Evolutionary conservation across 192 early-diverging fungal genomes (phyloP).

Genomic region (Chytriomyces sp.): DNA sequence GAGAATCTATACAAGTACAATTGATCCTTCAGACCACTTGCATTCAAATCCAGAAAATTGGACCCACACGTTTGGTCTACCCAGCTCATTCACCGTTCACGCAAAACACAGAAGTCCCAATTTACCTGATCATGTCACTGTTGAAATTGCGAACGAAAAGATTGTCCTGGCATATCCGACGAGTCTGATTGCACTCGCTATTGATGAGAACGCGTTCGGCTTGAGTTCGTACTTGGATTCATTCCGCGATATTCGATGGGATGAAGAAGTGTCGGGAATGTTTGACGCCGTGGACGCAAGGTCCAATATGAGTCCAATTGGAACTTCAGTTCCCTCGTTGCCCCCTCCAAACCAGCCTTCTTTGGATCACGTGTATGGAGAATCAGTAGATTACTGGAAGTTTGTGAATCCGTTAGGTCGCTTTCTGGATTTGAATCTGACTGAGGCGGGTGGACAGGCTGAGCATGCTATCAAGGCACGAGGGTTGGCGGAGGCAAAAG

Average conservation of each 20-base stretch:
- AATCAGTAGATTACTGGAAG: background rate
- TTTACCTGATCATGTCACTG: background rate
- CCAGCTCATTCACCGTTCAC: background rate
- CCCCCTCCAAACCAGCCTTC: background rate
- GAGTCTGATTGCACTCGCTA: background rate
- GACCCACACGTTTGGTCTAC: background rate
- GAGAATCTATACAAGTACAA: background rate
- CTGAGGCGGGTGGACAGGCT: background rate
- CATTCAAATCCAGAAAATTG: background rate
- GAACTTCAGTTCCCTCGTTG: background rate
- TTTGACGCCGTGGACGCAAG: background rate
- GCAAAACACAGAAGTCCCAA: background rate
- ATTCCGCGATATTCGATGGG: background rate
- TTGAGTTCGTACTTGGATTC: background rate
- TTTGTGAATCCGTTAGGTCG: slow-evolving; percentile 11
- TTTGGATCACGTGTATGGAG: background rate
- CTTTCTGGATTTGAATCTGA: slow-evolving; percentile 12
- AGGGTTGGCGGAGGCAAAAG: background rate
- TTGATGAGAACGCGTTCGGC: background rate
- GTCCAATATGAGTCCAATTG: background rate
- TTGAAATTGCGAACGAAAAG: background rate
- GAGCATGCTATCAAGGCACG: slow-evolving; percentile 2
- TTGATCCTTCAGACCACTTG: too few species aligned
- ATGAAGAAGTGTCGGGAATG: background rate
- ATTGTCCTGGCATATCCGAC: background rate